phyloP scores from a whole-genome alignment of 805 yeast species.

The Priceomyces fermenticarens region DNA sequence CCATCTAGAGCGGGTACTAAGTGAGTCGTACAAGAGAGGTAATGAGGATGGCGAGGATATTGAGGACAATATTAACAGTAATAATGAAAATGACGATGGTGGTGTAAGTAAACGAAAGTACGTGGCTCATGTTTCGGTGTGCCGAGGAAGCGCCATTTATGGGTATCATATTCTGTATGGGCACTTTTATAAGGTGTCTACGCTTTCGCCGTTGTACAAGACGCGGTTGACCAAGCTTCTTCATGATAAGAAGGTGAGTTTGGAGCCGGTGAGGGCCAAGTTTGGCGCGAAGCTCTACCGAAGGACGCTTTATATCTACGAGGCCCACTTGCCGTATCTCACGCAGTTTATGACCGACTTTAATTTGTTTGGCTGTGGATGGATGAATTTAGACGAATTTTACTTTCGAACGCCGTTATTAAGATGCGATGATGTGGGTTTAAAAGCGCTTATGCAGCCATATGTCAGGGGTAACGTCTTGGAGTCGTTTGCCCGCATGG shows the following conservation, averaged over 20 bases:
- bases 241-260: constrained; percentile 17
- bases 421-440: constrained; percentile 3
- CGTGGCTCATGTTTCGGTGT: constrained; percentile 58
- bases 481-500: constrained; percentile 47
- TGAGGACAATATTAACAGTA: constrained; percentile 10
- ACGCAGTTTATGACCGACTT: constrained; percentile 81
- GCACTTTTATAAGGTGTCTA: constrained; percentile 64
- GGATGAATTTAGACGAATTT: constrained; percentile 52
- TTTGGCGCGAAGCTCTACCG: not conserved
- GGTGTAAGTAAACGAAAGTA: constrained; percentile 29
- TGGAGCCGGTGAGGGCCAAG: constrained; percentile 1
- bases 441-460: constrained; percentile 15
- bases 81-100: constrained; percentile 7
- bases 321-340: constrained; percentile 74
- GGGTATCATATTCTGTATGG: constrained; percentile 71
- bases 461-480: constrained; percentile 29
- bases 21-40: constrained; percentile 32
- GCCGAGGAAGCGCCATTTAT: constrained; percentile 78
- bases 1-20: constrained; percentile 44
- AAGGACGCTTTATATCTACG: constrained; percentile 38
- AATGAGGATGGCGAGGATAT: too few species aligned
- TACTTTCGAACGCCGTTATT: constrained; percentile 58
- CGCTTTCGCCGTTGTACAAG: constrained; percentile 60
- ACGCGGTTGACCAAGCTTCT: constrained; percentile 51
- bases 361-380: constrained; percentile 80